Percentiles rank a stretch among this genome's conserved stretches.
These are phyloP conservation scores for Kwoniella sp. DNA, from an alignment of 768 basidiomycete species.

Conservation along the genomic window DNA sequence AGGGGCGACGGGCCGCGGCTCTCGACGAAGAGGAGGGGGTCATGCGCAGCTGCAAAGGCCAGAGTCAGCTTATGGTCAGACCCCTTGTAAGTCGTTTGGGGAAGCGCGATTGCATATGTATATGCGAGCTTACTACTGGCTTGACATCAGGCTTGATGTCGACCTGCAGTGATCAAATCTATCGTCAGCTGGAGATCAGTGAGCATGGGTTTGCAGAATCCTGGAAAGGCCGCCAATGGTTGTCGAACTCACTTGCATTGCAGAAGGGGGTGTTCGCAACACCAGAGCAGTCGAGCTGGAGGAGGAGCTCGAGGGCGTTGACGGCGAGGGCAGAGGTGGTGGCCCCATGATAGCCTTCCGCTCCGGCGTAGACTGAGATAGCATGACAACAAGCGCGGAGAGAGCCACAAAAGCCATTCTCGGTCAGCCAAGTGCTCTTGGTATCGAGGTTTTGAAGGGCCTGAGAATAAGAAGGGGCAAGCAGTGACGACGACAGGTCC, in stretches of 20 bases:
- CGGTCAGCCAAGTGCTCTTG: not conserved
- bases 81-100: no score
- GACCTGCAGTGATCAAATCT: not conserved
- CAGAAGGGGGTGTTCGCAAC: not conserved
- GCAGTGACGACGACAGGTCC: not conserved
- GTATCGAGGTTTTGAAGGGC: not conserved
- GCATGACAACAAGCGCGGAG: not conserved
- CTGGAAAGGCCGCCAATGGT: no score
- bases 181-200: not conserved
- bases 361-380: not conserved
- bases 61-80: not conserved
- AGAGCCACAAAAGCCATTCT: not conserved
- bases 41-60: not conserved
- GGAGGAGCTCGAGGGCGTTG: not conserved
- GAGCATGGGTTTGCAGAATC: no score
- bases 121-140: not conserved
- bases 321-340: not conserved
- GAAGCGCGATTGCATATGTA: no score
- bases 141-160: not conserved
- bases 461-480: not conserved
- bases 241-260: not conserved
- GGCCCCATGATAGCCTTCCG: constrained; percentile 3
- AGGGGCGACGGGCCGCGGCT: not conserved
- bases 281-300: not conserved
- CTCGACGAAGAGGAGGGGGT: not conserved